phyloP scores from a whole-genome alignment of 345 rosid species.

The Barbarea vulgaris region DNA sequence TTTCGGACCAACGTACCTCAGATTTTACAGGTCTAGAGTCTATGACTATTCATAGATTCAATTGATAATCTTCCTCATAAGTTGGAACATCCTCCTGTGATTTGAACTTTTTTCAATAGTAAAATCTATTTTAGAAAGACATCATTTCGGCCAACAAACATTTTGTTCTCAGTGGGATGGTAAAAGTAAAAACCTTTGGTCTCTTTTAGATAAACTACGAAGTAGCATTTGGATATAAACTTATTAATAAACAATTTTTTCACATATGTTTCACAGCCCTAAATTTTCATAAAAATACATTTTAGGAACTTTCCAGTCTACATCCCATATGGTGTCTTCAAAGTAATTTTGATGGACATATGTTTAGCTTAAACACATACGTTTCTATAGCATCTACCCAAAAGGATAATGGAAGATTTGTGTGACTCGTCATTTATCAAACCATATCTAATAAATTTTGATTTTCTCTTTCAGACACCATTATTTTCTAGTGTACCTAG shows the following conservation, averaged over 20 bases:
- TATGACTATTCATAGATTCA: background rate
- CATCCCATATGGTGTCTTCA: background rate
- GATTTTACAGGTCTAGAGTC: background rate
- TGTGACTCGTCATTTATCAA: background rate
- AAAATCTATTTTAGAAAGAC: too few species aligned
- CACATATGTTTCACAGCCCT: background rate
- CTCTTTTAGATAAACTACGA: background rate
- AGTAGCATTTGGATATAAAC: background rate
- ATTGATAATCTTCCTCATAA: background rate
- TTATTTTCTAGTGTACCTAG: conserved; percentile 1
- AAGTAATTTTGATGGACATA: background rate
- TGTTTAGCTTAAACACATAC: background rate
- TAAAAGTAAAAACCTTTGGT: background rate
- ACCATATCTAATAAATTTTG: background rate
- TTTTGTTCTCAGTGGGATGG: background rate
- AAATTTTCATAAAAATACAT: background rate
- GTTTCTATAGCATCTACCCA: background rate
- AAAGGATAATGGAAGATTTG: background rate
- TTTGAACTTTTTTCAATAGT: too few species aligned
- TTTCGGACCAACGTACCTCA: background rate
- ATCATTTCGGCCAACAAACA: background rate
- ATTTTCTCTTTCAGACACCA: conserved; percentile 6
- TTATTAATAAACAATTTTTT: background rate
- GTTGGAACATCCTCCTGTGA: too few species aligned
- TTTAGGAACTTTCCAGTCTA: background rate